These are phyloP conservation scores for Petrea volubilis DNA, from an alignment of 257 asterid species.

Conservation along the genomic window DNA sequence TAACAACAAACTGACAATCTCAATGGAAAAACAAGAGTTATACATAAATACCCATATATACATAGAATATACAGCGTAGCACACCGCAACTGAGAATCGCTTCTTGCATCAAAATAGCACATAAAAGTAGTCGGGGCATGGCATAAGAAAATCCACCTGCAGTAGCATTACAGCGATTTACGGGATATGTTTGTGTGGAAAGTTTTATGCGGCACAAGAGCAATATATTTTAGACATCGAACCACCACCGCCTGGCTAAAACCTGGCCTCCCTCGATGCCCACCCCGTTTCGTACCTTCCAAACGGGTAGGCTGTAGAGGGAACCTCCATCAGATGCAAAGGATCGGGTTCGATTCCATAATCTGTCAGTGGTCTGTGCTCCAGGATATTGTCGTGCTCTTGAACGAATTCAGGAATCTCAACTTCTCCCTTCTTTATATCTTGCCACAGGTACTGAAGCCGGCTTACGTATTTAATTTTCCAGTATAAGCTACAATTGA, in stretches of 20 bases:
- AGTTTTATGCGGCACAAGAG: background rate
- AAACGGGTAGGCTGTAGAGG: slow-evolving; percentile 51
- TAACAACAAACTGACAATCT: no score
- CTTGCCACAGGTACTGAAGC: slow-evolving; percentile 91
- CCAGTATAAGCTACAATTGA: slow-evolving; percentile 69
- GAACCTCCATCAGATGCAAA: slow-evolving; percentile 58
- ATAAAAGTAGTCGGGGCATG: background rate
- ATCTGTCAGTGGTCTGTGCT: slow-evolving; percentile 87
- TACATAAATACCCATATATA: background rate
- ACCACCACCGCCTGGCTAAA: slow-evolving; percentile 30
- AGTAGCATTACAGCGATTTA: background rate
- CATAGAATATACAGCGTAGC: background rate
- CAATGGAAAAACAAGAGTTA: background rate
- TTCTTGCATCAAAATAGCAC: background rate
- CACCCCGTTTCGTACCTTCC: slow-evolving; percentile 69
- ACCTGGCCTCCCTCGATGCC: slow-evolving; percentile 62
- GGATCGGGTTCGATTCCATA: slow-evolving; percentile 95
- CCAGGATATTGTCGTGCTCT: slow-evolving; percentile 75
- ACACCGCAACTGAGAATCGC: background rate
- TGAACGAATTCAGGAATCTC: slow-evolving; percentile 88
- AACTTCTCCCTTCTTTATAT: slow-evolving; percentile 74
- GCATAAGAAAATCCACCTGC: slow-evolving; percentile 9
- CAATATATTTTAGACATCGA: slow-evolving; percentile 11
- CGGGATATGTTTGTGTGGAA: background rate
- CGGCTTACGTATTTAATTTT: slow-evolving; percentile 89